Base-by-base conservation (phyloP, 2,329 filamentous ascomycete genomes). In the Fusarium temperatum region DNA sequence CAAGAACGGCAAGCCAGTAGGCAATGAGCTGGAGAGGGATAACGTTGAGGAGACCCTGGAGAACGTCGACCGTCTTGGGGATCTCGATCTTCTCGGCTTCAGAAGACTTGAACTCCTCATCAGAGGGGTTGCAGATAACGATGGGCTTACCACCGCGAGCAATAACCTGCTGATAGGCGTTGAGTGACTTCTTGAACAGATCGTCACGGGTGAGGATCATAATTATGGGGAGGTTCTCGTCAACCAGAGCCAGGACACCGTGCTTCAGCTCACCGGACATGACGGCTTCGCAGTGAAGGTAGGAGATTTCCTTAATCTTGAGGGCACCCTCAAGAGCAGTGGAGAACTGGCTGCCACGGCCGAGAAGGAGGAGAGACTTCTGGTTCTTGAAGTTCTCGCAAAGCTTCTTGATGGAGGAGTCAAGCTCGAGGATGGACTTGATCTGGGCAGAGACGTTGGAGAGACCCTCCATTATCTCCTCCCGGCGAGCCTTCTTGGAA, bases 211-310 rank as follows among this genome's bases (percentile, higher is more conserved):
- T 99, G 71, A 99, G 89, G 81, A 99, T 98, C 96, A 99, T 99
- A 85, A 99, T 98, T 83, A 99, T 99, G 72, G 96, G 96, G 42
- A 99, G 91, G 85, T 98, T 96, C 89, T 99, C 96, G 80, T 99
- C 96, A 68, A 99, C 96, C 73, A 99, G 89, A 60, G 96, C 96
- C 82, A 99, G 88, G 59, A 99, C 96, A 88, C 96, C 96, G 85
- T 99, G 96, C 91, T 99, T 99, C 80, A 99, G 90, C 87, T 99
- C 96, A 85, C 96, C 96, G 75, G 96, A 98, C 96, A 99, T 99
- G 88, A 99, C 96, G 79, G 96, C 96, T 87, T 99, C 96, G 85
- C 96, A 99, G 86, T 99, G 96, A 68, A 99, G 93, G 85, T 99
- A 99, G 24, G 96, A 98, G 80, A 99, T 99, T 87, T 99, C 96